Evolutionary conservation across 306 rosid genomes (phyloP), one percentile per base, ranked within the genome.

Genomic region (Quercus dentata): DNA sequence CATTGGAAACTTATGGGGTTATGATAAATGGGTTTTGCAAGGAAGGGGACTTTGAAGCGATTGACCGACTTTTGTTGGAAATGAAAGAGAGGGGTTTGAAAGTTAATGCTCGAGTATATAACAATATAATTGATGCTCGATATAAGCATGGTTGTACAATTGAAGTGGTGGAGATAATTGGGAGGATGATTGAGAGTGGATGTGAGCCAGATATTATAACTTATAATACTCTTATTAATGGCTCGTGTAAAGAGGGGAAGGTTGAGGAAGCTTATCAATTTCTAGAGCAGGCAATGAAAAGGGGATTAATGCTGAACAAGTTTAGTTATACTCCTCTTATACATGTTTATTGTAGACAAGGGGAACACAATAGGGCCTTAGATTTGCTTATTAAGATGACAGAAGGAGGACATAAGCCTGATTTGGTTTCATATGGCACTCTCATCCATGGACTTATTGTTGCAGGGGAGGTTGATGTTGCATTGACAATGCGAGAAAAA

Each of bases 391-490:
- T 88, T 49, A 90, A 81, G 86, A 89, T 94, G 84, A 88, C 88
- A 81, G 90, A 87, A 82, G 79, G 77, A 56, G 97, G 92, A 52
- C 85, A 86, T 2, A 82, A 87, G 59, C 83, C 90, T 10, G 97
- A 94, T 82, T 77, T 87, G 92, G 92, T 88, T 82, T 86, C 91
- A 7, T 90, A 88, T 83, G 92, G 97, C 77, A 90, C 97, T 87
- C 81, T 94, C 74, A 83, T 92, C 77, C 97, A 92, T 76, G 98
- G 98, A 85, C 75, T 77, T 71, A 80, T 92, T 77, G 78, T 76
- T 78, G 86, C 80, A 5, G 92, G 93, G 80, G 90, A 89, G 76
- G 85, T 94, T 33, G 90, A 89, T 80, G 82, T 69, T 77, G 98
- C 98, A 8, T 70, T 88, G 74, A 81, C 85, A 70, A 84, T 89